Conservation (phyloP, 73 alveolate genomes). For the Paramecium pentaurelia region DNA sequence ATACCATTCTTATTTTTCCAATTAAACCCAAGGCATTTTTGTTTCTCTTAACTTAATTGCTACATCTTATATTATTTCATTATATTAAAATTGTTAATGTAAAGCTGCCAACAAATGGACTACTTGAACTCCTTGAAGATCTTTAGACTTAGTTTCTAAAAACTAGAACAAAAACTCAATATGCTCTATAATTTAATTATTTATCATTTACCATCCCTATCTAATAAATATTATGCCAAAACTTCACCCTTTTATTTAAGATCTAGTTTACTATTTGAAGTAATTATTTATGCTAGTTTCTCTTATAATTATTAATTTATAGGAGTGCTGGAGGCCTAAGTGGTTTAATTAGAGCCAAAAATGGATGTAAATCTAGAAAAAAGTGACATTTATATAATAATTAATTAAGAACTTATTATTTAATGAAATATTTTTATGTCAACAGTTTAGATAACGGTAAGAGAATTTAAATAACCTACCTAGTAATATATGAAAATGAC, state of each 20-base stretch:
- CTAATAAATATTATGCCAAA: background rate
- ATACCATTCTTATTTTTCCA: background rate
- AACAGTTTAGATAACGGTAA: background rate
- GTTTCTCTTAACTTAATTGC: conserved; percentile 27
- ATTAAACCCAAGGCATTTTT: background rate
- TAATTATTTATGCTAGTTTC: background rate
- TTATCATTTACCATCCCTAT: background rate
- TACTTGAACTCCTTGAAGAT: background rate
- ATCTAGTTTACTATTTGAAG: background rate
- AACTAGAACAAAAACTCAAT: background rate
- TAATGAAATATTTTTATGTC: background rate
- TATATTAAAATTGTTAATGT: background rate
- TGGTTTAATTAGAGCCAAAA: background rate
- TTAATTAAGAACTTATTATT: background rate
- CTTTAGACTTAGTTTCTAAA: background rate
- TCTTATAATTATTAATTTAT: background rate
- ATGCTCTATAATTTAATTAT: background rate
- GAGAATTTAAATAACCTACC: background rate
- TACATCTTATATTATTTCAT: background rate
- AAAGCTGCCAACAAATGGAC: background rate
- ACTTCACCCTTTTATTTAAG: background rate
- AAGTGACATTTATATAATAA: conserved; percentile 4
- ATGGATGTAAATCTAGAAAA: conserved; percentile 32
- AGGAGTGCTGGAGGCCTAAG: conserved; percentile 12
- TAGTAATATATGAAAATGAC: background rate